A percentile compares a stretch with the other conserved stretches of the same genome.
phyloP scores from a whole-genome alignment of 352 stramenopile species.

The Globisporangium emineosum region DNA sequence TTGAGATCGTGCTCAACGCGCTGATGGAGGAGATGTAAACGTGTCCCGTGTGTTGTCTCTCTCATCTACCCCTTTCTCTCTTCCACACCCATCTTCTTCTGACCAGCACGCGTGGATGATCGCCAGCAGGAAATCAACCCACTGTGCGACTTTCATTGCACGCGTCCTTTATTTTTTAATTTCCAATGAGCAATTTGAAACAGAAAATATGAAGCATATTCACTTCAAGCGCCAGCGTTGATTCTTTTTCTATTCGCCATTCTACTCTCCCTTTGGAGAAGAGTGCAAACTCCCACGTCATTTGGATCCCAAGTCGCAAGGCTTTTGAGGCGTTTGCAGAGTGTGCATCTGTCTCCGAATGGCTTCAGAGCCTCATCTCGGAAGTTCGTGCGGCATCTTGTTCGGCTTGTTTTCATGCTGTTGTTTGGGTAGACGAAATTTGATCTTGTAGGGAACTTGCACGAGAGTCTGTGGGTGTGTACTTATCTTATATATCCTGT shows the following conservation, averaged over 20 bases:
- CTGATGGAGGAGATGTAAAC: conserved; percentile 12
- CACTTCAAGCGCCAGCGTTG: neutral
- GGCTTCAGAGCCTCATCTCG: no score
- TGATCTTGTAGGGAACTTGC: neutral
- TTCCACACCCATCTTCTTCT: neutral
- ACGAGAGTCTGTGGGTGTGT: neutral
- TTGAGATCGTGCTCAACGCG: conserved; percentile 9
- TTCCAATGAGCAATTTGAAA: neutral
- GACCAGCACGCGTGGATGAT: neutral
- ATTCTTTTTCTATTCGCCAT: neutral
- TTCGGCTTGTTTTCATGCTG: no score
- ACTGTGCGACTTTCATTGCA: neutral
- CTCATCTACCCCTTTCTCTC: neutral
- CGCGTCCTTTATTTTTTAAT: neutral
- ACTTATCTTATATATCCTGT: neutral
- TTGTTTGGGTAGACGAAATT: no score
- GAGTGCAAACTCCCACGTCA: neutral
- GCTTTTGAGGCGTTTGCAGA: no score
- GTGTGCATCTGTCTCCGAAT: no score
- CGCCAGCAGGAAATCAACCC: neutral
- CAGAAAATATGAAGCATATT: neutral
- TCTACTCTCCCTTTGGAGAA: no score
- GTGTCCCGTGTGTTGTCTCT: neutral
- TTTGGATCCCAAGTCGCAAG: no score
- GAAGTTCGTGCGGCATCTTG: neutral